These are phyloP conservation scores for Oryza punctata DNA, from an alignment of 176 grass and related monocot species.

Conservation along the genomic window DNA sequence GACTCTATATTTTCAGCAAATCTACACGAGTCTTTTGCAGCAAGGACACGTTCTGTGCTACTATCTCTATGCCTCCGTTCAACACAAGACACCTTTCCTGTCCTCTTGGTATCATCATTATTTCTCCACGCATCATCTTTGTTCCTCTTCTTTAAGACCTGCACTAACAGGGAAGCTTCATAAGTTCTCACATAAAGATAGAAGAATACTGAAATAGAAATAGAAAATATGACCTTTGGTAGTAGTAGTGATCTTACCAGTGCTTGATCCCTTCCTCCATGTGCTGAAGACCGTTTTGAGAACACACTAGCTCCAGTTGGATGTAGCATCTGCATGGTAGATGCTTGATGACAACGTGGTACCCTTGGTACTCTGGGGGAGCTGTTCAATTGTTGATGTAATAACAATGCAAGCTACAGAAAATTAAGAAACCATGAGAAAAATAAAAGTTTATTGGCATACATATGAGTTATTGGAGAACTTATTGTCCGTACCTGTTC, in stretches of 20 bases:
- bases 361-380: slow-evolving; percentile 98
- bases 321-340: slow-evolving; percentile 55
- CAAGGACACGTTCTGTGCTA: slow-evolving; percentile 42
- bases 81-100: slow-evolving; percentile 44
- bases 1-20: slow-evolving; percentile 53
- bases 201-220: slow-evolving; percentile 1
- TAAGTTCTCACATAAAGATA: slow-evolving; percentile 13
- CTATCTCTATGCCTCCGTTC: slow-evolving; percentile 52
- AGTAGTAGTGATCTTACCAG: slow-evolving; percentile 44
- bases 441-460: slow-evolving; percentile 14
- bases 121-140: slow-evolving; percentile 75
- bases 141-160: slow-evolving; percentile 89
- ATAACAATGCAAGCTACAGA: slow-evolving; percentile 84
- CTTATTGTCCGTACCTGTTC: slow-evolving; percentile 68
- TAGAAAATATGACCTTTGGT: slow-evolving; percentile 24
- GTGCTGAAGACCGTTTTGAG: slow-evolving; percentile 75
- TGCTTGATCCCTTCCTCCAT: slow-evolving; percentile 77
- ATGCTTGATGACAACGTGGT: slow-evolving; percentile 74
- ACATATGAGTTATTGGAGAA: slow-evolving; percentile 16
- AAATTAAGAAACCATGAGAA: slow-evolving; percentile 29
- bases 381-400: slow-evolving; percentile 99
- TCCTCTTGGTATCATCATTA: slow-evolving; percentile 56
- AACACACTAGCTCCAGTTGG: slow-evolving; percentile 62
- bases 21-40: slow-evolving; percentile 53
- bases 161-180: slow-evolving; percentile 33